These are phyloP conservation scores for Diospyros kaki DNA, from an alignment of 148 eudicot species.

Conservation along the genomic window DNA sequence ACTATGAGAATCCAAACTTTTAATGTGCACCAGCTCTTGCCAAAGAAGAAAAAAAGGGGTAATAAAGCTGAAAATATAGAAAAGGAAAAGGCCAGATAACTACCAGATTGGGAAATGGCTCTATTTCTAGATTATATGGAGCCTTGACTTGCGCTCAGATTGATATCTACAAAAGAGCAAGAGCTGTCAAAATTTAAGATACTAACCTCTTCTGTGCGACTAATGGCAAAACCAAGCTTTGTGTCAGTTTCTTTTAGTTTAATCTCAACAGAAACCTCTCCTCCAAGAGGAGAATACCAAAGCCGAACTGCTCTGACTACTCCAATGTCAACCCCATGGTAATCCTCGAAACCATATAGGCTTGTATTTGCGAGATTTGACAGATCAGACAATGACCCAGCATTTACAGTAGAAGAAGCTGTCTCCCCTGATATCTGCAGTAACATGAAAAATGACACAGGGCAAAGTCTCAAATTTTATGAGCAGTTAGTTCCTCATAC, in stretches of 20 bases:
- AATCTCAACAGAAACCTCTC: conserved; percentile 54
- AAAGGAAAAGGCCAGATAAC: neutral
- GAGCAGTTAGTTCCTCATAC: neutral
- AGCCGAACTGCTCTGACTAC: conserved; percentile 79
- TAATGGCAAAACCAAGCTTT: conserved; percentile 70
- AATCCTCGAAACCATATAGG: conserved; percentile 84
- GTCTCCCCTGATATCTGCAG: conserved; percentile 76
- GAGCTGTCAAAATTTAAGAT: neutral
- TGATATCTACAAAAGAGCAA: neutral
- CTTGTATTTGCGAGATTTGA: conserved; percentile 70
- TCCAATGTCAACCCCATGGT: conserved; percentile 87
- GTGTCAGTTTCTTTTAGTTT: conserved; percentile 51
- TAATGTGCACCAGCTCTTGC: too few species aligned
- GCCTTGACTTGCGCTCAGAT: neutral
- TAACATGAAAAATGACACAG: neutral
- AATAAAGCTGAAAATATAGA: neutral
- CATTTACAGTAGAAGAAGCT: conserved; percentile 68
- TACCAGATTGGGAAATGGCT: too few species aligned
- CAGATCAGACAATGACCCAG: conserved; percentile 70
- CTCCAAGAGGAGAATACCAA: conserved; percentile 73
- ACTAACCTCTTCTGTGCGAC: conserved; percentile 73
- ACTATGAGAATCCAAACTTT: too few species aligned
- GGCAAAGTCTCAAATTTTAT: neutral
- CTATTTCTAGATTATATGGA: neutral
- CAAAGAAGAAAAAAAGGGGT: neutral